These are phyloP conservation scores for Plasmodium chabaudi DNA, from an alignment of 169 alveolate species.

Conservation along the genomic window DNA sequence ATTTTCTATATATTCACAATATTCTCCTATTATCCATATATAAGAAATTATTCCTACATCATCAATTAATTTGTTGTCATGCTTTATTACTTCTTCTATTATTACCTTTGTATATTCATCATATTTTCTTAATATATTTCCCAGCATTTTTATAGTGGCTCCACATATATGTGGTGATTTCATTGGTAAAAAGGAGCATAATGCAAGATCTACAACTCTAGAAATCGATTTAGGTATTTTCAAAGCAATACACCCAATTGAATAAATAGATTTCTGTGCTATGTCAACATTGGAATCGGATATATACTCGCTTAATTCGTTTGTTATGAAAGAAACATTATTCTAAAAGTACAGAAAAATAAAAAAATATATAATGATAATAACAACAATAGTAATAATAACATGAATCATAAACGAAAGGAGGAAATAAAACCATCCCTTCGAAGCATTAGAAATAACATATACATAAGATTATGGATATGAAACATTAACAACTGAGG, in stretches of 20 bases:
- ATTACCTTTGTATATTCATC: slow-evolving; percentile 86
- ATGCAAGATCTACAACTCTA: slow-evolving; percentile 85
- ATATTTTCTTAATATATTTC: slow-evolving; percentile 88
- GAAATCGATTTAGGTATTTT: slow-evolving; percentile 89
- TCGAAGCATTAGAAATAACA: too few species aligned
- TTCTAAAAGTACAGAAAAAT: slow-evolving; percentile 66
- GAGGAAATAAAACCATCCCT: too few species aligned
- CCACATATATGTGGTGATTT: slow-evolving; percentile 84
- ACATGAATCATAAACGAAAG: too few species aligned
- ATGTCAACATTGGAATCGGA: slow-evolving; percentile 94
- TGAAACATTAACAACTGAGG: too few species aligned
- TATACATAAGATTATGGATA: too few species aligned
- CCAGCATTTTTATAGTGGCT: slow-evolving; percentile 88
- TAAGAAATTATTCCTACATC: slow-evolving; percentile 74
- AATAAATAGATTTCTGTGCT: slow-evolving; percentile 91
- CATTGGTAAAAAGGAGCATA: slow-evolving; percentile 80
- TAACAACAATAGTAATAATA: too few species aligned
- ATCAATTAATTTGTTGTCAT: slow-evolving; percentile 68
- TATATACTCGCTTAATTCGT: slow-evolving; percentile 95
- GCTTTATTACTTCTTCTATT: slow-evolving; percentile 77
- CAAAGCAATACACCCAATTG: slow-evolving; percentile 93
- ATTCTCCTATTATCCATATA: slow-evolving; percentile 84
- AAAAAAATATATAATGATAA: not conserved
- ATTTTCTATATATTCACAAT: slow-evolving; percentile 83
- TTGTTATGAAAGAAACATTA: slow-evolving; percentile 88